These are phyloP conservation scores for Mrakia hoshinonis DNA, from an alignment of 768 basidiomycete species.

Conservation along the genomic window DNA sequence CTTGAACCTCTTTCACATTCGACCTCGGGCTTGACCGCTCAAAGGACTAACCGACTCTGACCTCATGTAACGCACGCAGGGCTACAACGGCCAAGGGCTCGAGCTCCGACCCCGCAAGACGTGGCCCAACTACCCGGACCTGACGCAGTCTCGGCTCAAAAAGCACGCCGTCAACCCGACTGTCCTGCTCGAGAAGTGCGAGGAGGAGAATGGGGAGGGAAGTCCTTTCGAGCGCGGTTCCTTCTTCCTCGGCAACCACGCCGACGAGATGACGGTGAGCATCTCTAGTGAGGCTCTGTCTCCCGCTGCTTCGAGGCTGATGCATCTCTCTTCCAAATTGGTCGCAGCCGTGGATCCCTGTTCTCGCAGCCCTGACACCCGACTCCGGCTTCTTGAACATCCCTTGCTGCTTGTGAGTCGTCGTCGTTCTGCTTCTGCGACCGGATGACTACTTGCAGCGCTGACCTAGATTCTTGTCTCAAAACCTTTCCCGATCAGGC, in stretches of 20 bases:
- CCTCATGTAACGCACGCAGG: constrained; percentile 39
- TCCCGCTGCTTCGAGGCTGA: constrained; percentile 7
- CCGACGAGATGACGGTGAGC: constrained; percentile 73
- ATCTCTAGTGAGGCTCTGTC: too few relatives aligned
- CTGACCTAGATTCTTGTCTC: constrained; percentile 1
- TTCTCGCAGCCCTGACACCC: constrained; percentile 56
- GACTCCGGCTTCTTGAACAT: constrained; percentile 46
- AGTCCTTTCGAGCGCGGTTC: constrained; percentile 45
- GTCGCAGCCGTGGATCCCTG: constrained; percentile 68
- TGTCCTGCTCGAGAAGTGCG: constrained; percentile 28
- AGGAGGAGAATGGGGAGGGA: constrained; percentile 34
- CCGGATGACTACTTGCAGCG: not conserved
- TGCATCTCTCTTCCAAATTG: not conserved
- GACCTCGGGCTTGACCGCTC: not conserved
- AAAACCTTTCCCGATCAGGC: constrained; percentile 32
- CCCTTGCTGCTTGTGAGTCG: constrained; percentile 63
- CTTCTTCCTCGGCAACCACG: constrained; percentile 90
- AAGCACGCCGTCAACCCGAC: constrained; percentile 66
- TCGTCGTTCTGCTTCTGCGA: constrained; percentile 15
- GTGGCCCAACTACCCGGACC: constrained; percentile 66
- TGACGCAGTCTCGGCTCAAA: constrained; percentile 55
- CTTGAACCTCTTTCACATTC: not conserved
- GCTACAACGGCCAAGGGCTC: constrained; percentile 73
- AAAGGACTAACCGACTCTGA: not conserved
- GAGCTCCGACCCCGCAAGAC: constrained; percentile 78